phyloP scores from a whole-genome alignment of 148 eudicot species.

The Rhododendron vialii region DNA sequence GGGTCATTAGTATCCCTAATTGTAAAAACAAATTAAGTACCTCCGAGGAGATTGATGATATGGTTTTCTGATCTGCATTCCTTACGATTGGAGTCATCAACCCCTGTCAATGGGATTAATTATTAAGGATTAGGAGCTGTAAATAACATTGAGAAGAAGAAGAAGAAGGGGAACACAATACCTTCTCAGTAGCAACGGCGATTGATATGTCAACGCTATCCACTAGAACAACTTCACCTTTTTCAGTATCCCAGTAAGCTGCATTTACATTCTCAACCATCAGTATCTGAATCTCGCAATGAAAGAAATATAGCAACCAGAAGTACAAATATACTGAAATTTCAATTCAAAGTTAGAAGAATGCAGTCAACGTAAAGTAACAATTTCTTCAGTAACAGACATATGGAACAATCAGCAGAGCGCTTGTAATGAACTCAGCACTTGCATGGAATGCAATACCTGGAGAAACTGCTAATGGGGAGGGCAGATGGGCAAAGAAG shows the following conservation, averaged over 20 bases:
- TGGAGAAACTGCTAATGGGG: not conserved
- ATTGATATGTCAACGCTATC: constrained; percentile 88
- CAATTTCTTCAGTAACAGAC: not conserved
- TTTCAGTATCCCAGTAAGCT: constrained; percentile 81
- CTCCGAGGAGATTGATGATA: constrained; percentile 85
- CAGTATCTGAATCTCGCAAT: not conserved
- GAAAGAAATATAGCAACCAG: not conserved
- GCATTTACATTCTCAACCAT: constrained; percentile 21
- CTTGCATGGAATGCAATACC: not conserved
- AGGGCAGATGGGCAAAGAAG: not conserved
- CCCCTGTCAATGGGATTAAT: constrained; percentile 48
- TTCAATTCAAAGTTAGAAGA: not conserved
- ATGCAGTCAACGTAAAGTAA: not conserved
- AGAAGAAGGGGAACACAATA: constrained; percentile 15
- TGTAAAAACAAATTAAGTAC: constrained; percentile 21
- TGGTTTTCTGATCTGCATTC: constrained; percentile 95
- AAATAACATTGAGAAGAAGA: not conserved
- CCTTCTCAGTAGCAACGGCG: constrained; percentile 99
- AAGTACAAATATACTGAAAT: not conserved
- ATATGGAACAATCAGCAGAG: not conserved
- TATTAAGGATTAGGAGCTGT: constrained; percentile 7
- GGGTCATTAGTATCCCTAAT: not conserved
- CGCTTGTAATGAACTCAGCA: no score
- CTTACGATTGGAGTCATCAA: constrained; percentile 93
- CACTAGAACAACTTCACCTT: constrained; percentile 54